These are phyloP conservation scores for Suillus weaverae DNA, from an alignment of 768 basidiomycete species.

Conservation along the genomic window DNA sequence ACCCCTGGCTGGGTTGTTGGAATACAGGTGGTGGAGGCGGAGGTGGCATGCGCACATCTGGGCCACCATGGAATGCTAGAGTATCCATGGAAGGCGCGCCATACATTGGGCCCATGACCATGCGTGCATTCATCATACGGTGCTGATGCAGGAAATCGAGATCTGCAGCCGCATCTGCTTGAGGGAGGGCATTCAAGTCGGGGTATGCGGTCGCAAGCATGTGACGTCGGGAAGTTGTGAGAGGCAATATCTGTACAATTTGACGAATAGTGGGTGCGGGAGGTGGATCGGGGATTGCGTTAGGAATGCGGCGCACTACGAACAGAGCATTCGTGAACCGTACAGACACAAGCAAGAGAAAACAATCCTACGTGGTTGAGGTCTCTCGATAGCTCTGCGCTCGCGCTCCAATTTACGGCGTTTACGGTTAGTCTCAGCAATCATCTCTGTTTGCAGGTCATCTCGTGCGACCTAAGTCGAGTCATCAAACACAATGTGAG, in stretches of 20 bases:
- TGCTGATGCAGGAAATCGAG: slow-evolving; percentile 55
- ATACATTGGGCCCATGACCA: slow-evolving; percentile 6
- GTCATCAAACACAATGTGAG: neutral
- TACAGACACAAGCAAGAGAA: slow-evolving; percentile 1
- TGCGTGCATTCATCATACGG: slow-evolving; percentile 14
- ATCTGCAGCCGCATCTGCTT: slow-evolving; percentile 51
- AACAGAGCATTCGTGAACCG: neutral
- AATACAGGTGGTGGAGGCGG: slow-evolving; percentile 6
- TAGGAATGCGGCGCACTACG: slow-evolving; percentile 63
- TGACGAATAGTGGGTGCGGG: slow-evolving; percentile 65
- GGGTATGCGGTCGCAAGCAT: slow-evolving; percentile 32
- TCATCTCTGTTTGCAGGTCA: slow-evolving; percentile 82
- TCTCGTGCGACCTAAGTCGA: slow-evolving; percentile 64
- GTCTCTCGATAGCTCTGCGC: slow-evolving; percentile 73
- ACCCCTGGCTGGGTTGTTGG: slow-evolving; percentile 4
- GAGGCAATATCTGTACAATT: slow-evolving; percentile 60
- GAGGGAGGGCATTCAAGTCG: slow-evolving; percentile 40
- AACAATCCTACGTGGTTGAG: slow-evolving; percentile 59
- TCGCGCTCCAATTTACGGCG: slow-evolving; percentile 84
- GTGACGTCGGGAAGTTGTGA: slow-evolving; percentile 24
- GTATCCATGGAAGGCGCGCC: slow-evolving; percentile 2
- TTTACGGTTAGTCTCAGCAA: slow-evolving; percentile 87
- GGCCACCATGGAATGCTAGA: slow-evolving; percentile 25
- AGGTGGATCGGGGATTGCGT: slow-evolving; percentile 48
- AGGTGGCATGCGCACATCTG: slow-evolving; percentile 7